Evolutionary conservation across 1,284 basidiomycete species (phyloP), one percentile per base, ranked within the genome.

Genomic region (Papiliotrema laurentii): DNA sequence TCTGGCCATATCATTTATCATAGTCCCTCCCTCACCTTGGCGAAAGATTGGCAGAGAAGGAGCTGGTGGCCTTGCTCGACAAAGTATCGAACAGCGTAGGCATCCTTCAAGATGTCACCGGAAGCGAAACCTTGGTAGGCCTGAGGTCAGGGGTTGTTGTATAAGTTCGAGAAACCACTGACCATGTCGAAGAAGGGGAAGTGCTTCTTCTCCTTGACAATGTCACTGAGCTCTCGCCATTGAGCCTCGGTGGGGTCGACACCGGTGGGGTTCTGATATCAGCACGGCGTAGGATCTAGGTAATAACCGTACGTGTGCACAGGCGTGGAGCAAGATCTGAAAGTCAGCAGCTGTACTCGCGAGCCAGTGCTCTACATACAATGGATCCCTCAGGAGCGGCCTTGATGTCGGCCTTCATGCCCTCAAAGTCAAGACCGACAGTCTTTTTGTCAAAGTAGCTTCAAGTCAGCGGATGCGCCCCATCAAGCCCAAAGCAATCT

Each of bases 211-310:
- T 75, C 65, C 61, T 86, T 84, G 66, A 97, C 78, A 51, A 97
- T 79, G 63, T 91, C 81, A 42, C 88, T 91, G 52, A 99, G 85
- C 74, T 91, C 83, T 58, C 81, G 81, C 96, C 96, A 99, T 78
- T 98, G 93, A 47, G 83, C 85, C 37, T 81, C 81, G 10, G 92
- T 97, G 25, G 92, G 94, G 77, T 99, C 96, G 57, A 98, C 83
- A 60, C 96, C 92, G 38, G 94, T 97, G 4, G 96, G 96, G 77
- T 99, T 99, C n/a, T n/a, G n/a, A n/a, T n/a, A n/a, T n/a, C n/a
- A n/a, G n/a, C n/a, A n/a, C n/a, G n/a, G n/a, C n/a, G n/a, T n/a
- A n/a, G n/a, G n/a, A n/a, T n/a, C n/a, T n/a, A n/a, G n/a, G n/a
- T n/a, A n/a, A n/a, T n/a, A n/a, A n/a, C n/a, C n/a, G n/a, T n/a